Conservation (phyloP, 768 basidiomycete genomes). For the Fistulinella prunicolor region DNA sequence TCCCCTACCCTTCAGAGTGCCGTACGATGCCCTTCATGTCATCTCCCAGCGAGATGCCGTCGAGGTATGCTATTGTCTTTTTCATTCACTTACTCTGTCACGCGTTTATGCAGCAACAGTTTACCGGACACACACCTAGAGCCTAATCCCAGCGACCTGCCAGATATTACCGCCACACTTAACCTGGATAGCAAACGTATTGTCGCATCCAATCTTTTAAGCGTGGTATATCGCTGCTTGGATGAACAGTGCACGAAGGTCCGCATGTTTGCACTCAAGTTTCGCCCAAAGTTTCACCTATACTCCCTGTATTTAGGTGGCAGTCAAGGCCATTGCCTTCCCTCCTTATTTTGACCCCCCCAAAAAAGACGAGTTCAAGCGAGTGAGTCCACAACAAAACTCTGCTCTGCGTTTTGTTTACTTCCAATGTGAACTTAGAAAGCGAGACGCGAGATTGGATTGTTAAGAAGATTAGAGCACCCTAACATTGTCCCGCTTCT, state of each 20-base stretch:
- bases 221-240: background rate
- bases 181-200: background rate
- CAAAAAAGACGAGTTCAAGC: background rate
- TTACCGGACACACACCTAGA: too few species aligned
- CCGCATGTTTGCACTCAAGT: background rate
- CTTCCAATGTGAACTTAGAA: background rate
- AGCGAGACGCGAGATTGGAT: slow-evolving; percentile 1
- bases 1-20: too few species aligned
- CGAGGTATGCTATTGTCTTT: too few species aligned
- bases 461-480: slow-evolving; percentile 6
- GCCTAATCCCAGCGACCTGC: background rate
- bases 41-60: too few species aligned
- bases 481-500: slow-evolving; percentile 11
- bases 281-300: too few species aligned
- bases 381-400: background rate
- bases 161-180: too few species aligned
- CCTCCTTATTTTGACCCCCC: background rate
- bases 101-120: too few species aligned
- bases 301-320: slow-evolving; percentile 7
- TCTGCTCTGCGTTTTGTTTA: background rate
- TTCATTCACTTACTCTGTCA: too few species aligned
- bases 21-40: too few species aligned
- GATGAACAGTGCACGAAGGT: background rate
- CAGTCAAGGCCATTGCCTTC: slow-evolving; percentile 1
- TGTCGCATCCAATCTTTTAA: background rate